Percentiles rank a stretch among this genome's conserved stretches.
phyloP scores from a whole-genome alignment of 1,139 yeast genomes.

The Yamadazyma atmosphaerica region DNA sequence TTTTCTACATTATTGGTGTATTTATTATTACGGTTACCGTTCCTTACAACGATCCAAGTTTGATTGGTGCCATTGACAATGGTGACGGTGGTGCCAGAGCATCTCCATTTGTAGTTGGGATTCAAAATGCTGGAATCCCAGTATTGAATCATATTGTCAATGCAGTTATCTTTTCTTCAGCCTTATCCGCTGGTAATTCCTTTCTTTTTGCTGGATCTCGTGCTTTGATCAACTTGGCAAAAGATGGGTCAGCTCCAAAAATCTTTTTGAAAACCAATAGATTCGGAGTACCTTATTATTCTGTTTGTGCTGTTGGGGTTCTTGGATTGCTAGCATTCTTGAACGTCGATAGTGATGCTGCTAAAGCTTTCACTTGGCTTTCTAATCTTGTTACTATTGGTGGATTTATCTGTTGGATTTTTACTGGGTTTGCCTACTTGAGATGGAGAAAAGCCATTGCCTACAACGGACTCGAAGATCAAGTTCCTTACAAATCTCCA shows the following conservation, averaged over 20 bases:
- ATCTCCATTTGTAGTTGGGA: conserved; percentile 58
- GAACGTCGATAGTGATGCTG: conserved; percentile 55
- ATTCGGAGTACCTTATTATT: conserved; percentile 39
- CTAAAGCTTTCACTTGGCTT: conserved; percentile 61
- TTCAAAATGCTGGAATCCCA: conserved; percentile 48
- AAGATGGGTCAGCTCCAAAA: conserved; percentile 49
- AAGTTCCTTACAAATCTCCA: conserved; percentile 39
- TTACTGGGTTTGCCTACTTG: conserved; percentile 45
- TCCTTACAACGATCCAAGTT: conserved; percentile 39
- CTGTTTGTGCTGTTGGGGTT: conserved; percentile 18
- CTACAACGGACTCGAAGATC: conserved; percentile 28
- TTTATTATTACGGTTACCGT: conserved; percentile 49
- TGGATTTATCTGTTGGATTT: conserved; percentile 70
- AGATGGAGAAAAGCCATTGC: conserved; percentile 56
- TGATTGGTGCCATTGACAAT: conserved; percentile 31
- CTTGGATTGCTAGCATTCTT: conserved; percentile 58
- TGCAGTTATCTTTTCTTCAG: conserved; percentile 51
- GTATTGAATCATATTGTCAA: conserved; percentile 52
- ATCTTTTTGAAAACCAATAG: conserved; percentile 41
- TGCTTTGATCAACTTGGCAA: conserved; percentile 46
- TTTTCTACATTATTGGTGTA: conserved; percentile 44
- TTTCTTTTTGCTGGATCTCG: conserved; percentile 43
- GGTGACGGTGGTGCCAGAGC: conserved; percentile 31
- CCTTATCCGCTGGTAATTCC: conserved; percentile 54
- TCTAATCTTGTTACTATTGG: conserved; percentile 72